phyloP scores from a whole-genome alignment of 2,329 filamentous ascomycete genomes.

The Mycosphaerella arachidis region DNA sequence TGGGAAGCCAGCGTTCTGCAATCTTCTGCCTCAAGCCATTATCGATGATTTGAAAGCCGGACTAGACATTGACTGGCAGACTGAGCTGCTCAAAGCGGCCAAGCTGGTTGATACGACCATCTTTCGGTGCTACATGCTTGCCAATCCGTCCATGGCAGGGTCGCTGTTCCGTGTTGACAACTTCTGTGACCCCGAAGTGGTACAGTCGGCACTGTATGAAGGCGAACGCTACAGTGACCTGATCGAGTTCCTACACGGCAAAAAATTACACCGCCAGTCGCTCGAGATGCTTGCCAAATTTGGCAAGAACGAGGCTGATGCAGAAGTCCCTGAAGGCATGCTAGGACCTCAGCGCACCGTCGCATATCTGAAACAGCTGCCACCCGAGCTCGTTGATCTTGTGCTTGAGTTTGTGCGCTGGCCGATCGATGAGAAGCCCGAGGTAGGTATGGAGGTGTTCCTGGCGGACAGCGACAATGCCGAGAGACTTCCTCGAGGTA shows the following conservation, averaged over 20 bases:
- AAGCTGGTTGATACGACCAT: constrained; percentile 87
- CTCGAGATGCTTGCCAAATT: constrained; percentile 78
- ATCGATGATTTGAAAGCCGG: constrained; percentile 22
- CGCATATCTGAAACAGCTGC: constrained; percentile 81
- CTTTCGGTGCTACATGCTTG: constrained; percentile 93
- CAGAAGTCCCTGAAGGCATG: constrained; percentile 51
- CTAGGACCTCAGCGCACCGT: constrained; percentile 81
- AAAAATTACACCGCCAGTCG: constrained; percentile 84
- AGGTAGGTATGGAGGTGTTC: constrained; percentile 87
- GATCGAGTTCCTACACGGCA: constrained; percentile 96
- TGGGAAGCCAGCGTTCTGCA: constrained; percentile 42
- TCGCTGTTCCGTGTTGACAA: constrained; percentile 93
- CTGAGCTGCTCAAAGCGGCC: constrained; percentile 70
- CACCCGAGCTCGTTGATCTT: constrained; percentile 81
- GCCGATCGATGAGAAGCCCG: constrained; percentile 69
- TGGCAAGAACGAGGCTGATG: constrained; percentile 53
- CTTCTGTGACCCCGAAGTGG: constrained; percentile 92
- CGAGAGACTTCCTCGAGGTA: constrained; percentile 75
- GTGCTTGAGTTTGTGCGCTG: constrained; percentile 89
- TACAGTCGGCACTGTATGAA: constrained; percentile 87
- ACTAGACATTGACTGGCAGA: constrained; percentile 57
- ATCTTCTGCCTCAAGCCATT: constrained; percentile 32
- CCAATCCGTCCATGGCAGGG: constrained; percentile 74
- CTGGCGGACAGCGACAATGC: constrained; percentile 91
- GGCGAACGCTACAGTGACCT: constrained; percentile 85